Conservation (phyloP, 176 grass and related monocot species). For the Eleusine coracana region DNA sequence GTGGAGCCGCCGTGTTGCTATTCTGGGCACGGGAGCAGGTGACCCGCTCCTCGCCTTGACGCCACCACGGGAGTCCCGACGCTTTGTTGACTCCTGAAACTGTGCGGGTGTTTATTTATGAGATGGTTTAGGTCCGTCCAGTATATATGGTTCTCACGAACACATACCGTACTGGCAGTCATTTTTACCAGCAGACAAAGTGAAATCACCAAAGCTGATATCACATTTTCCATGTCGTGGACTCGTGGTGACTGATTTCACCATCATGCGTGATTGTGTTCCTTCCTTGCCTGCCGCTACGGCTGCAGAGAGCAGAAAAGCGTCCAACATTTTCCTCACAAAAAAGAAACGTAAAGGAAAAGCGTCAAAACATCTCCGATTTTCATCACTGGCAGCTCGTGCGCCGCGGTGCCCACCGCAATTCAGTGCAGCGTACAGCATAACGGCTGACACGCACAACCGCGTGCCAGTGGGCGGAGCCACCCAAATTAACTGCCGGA, state of each 20-base stretch:
- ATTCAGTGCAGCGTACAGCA: not conserved
- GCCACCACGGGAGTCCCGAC: not conserved
- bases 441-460: not conserved
- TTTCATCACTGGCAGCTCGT: not conserved
- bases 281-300: not conserved
- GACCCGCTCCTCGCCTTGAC: not conserved
- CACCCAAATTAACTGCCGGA: not conserved
- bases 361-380: not conserved
- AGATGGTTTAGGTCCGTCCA: not conserved
- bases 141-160: not conserved
- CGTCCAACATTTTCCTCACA: not conserved
- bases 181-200: not conserved
- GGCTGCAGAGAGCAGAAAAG: not conserved
- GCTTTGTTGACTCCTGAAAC: not conserved
- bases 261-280: not conserved
- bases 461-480: not conserved
- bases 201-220: not conserved
- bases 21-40: slow-evolving; percentile 7
- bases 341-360: too few species aligned
- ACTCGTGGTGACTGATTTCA: not conserved
- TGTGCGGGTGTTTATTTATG: not conserved
- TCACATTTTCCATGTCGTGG: not conserved
- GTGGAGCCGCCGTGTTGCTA: not conserved
- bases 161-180: not conserved
- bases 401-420: not conserved